Base-by-base conservation (phyloP, 169 alveolate species). In the Cryptosporidium ubiquitum region DNA sequence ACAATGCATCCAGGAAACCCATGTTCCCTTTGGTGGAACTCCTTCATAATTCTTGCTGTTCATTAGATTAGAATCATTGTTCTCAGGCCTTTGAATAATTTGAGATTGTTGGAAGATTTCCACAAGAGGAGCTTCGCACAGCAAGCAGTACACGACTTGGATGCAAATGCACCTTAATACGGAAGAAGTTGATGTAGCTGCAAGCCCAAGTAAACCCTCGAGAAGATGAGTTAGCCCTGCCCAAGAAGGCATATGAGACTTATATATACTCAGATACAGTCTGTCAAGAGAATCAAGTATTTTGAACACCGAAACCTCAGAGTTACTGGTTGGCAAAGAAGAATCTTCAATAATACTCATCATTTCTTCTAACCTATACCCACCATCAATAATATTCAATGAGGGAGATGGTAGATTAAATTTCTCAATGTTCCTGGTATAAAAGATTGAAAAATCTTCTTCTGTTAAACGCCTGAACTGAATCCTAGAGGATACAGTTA, bases 181-280 rank as follows among this genome's bases (percentile, higher is more conserved):
- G 2, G 89, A 66, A 64, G 75, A 58, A 44, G 47, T 64, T 40
- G 89, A 29, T 33, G 89, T 79, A 2, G 89, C 89, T 79, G 79
- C 89, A 20, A 79, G 69, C n/a, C 89, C 89, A 60, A 79, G 58
- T 12, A 79, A 64, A 26, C 89, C 89, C 68, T 79, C 89, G 12
- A 79, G 51, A 31, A 79, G 52, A 39, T 79, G 89, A 20, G 89
- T 60, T 33, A 79, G 14, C 16, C 89, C 89, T 37, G 42, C 68
- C 89, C 89, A 79, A 40, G 89, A 79, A 61, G 89, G 89, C 89
- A 79, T 79, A 47, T 79, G 89, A 42, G 89, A 79, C 20, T 58
- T 79, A 61, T 61, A 79, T 42, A 79, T 79, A 61, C 40, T 79
- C 44, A 79, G 16, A 31, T 79, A 79, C 5, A 79, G 55, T 5